Base-by-base conservation (phyloP, 2,329 filamentous ascomycete species). In the Calonectria ilicicola region DNA sequence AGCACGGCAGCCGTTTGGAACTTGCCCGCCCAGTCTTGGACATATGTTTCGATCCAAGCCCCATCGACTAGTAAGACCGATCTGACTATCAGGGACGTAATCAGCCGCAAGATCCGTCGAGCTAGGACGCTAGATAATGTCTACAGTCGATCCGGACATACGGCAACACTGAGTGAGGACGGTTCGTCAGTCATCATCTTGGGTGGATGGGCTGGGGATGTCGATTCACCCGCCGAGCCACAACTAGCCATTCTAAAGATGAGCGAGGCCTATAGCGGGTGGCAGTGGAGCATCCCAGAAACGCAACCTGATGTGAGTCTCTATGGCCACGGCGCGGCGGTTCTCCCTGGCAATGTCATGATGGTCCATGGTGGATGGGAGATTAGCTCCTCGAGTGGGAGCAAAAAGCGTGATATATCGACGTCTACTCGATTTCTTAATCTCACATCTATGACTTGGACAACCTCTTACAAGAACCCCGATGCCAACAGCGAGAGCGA, bases 171-270 rank as follows among this genome's bases (percentile, higher is more conserved):
- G 5, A 94, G 91, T 32, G 90, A 93, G 65, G 95, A 98, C 80
- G 96, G 96, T 0, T 90, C 87, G 29, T 91, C 90, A n/a, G 87
- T 98, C 10, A 86, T 98, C 47, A 86, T 99, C 1, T 88, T 95
- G 72, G 97, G 97, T 23, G 97, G 97, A 1, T 99, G 97, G 97
- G 95, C 98, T 5, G 96, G 96, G 4, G 92, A 97, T 79, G 88
- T 93, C 0, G 89, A 86, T 10, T 93, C 92, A 38, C 90, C 96
- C 1, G 97, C 97, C 0, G 87, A 92, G 35, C 97, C 97, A 1
- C 95, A 98, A 80, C 86, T 98, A 29, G 94, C 91, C 0, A 84
- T 98, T 3, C 86, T 98, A 3, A 87, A 94, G 70, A 87, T 98
- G 70, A 94, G 93, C 8, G 89, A 92, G 72, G 92, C 92, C 5